phyloP scores from a whole-genome alignment of 2,329 filamentous ascomycete genomes.

The Colletotrichum gigasporum region DNA sequence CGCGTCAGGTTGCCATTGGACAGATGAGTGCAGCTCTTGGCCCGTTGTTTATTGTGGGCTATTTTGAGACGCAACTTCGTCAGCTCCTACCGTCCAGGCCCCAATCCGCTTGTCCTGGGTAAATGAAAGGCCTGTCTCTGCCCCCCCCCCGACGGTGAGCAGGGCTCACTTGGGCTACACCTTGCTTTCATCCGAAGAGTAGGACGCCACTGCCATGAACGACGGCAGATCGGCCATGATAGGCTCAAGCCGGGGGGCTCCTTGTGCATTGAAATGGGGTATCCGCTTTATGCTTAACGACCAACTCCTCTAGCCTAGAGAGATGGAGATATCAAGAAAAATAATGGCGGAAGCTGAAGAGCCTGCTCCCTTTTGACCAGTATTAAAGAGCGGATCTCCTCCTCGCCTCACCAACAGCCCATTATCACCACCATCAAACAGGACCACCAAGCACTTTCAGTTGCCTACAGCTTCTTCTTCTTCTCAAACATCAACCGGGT shows the following conservation, averaged over 20 bases:
- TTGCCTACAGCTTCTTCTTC: slow-evolving; percentile 3
- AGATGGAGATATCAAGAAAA: slow-evolving; percentile 17
- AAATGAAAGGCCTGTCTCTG: slow-evolving; percentile 17
- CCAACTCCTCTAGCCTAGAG: neutral
- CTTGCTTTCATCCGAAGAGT: neutral
- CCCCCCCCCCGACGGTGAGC: neutral
- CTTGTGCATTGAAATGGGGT: slow-evolving; percentile 19
- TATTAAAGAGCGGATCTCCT: slow-evolving; percentile 31
- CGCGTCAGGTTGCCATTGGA: slow-evolving; percentile 20
- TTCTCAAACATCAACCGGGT: slow-evolving; percentile 25
- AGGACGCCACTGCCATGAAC: neutral
- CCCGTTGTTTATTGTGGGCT: slow-evolving; percentile 25
- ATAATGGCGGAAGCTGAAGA: neutral
- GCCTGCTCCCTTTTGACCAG: neutral
- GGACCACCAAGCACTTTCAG: slow-evolving; percentile 13
- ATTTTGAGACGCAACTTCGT: slow-evolving; percentile 24
- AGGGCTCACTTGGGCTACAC: slow-evolving; percentile 15
- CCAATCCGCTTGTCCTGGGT: slow-evolving; percentile 19
- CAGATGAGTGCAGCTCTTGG: neutral
- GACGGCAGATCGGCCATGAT: slow-evolving; percentile 18
- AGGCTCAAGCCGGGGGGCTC: slow-evolving; percentile 1
- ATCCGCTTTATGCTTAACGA: slow-evolving; percentile 23
- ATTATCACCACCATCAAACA: slow-evolving; percentile 11
- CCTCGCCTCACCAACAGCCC: neutral
- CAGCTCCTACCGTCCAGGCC: neutral